A percentile compares a stretch with the other conserved stretches of the same genome.
Evolutionary conservation across 495 filamentous ascomycete genomes (phyloP).

Genomic region (Tuber calosporum): DNA sequence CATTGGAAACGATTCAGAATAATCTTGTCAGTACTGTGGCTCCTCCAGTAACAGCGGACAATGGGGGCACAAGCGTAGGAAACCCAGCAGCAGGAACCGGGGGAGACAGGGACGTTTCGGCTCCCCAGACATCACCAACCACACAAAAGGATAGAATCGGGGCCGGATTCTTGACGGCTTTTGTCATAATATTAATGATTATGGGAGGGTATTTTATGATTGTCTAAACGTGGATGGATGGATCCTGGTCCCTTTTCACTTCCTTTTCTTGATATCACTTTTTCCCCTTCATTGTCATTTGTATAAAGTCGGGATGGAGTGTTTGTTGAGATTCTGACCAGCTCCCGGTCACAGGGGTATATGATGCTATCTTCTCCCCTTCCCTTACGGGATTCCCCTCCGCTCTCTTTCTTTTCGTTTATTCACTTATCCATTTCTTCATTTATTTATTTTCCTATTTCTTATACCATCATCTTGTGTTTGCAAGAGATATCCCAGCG

Average conservation of each 20-base stretch:
- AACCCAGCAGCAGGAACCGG: slow-evolving; percentile 54
- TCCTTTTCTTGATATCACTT: slow-evolving; percentile 2
- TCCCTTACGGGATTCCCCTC: neutral
- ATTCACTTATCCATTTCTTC: too few species aligned
- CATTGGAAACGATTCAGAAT: slow-evolving; percentile 54
- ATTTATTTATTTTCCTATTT: neutral
- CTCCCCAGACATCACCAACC: slow-evolving; percentile 19
- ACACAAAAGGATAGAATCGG: slow-evolving; percentile 43
- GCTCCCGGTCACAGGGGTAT: slow-evolving; percentile 12
- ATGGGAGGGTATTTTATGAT: slow-evolving; percentile 45
- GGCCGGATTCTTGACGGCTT: slow-evolving; percentile 43
- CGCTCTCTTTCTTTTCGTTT: neutral
- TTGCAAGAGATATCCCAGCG: neutral
- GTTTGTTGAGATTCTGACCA: neutral
- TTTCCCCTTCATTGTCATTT: slow-evolving; percentile 31
- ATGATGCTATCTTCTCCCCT: slow-evolving; percentile 19
- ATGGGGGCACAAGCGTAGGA: slow-evolving; percentile 57
- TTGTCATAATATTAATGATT: slow-evolving; percentile 37
- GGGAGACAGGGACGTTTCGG: slow-evolving; percentile 11
- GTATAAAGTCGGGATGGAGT: slow-evolving; percentile 22
- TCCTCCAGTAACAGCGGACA: slow-evolving; percentile 52
- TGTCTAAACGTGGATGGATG: slow-evolving; percentile 22
- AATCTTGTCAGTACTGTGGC: slow-evolving; percentile 47
- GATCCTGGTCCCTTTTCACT: neutral
- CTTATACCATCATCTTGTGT: neutral